phyloP scores from a whole-genome alignment of 352 stramenopile genomes.

The Hyaloperonospora brassicae region DNA sequence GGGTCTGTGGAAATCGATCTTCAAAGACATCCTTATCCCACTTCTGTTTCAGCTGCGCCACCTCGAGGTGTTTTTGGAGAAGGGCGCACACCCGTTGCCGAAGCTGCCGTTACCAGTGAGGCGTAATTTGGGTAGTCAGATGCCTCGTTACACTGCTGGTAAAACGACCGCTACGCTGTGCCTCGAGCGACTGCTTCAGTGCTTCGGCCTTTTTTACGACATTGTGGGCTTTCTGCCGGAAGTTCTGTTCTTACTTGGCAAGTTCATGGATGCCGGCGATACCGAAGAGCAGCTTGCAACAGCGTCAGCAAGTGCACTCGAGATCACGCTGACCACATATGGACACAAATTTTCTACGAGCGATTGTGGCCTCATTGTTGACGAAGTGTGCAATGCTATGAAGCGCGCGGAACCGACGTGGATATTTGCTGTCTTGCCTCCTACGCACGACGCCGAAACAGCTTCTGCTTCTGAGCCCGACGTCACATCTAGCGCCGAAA shows the following conservation, averaged over 20 bases:
- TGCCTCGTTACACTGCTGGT: slow-evolving; percentile 29
- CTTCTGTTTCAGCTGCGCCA: slow-evolving; percentile 72
- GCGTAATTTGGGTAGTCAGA: slow-evolving; percentile 13
- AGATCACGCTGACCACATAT: slow-evolving; percentile 61
- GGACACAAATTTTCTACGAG: slow-evolving; percentile 75
- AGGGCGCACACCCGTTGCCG: slow-evolving; percentile 24
- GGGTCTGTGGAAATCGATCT: slow-evolving; percentile 76
- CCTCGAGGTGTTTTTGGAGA: slow-evolving; percentile 55
- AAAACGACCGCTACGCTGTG: slow-evolving; percentile 63
- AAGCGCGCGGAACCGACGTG: slow-evolving; percentile 63
- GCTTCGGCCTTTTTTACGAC: slow-evolving; percentile 78
- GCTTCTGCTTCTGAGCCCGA: too few relatives aligned
- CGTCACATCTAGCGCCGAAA: too few relatives aligned
- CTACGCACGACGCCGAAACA: slow-evolving; percentile 5
- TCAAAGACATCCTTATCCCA: slow-evolving; percentile 81
- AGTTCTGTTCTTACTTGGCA: slow-evolving; percentile 64
- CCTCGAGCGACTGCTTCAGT: slow-evolving; percentile 51
- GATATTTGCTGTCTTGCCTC: slow-evolving; percentile 45
- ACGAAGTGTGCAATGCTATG: slow-evolving; percentile 76
- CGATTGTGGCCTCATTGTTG: slow-evolving; percentile 71
- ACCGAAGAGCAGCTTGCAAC: slow-evolving; percentile 59
- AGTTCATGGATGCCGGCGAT: slow-evolving; percentile 73
- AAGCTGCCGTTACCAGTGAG: slow-evolving; percentile 30
- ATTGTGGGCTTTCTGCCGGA: slow-evolving; percentile 68
- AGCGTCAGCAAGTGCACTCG: slow-evolving; percentile 45